These are phyloP conservation scores for Boletus fagicola DNA, from an alignment of 768 basidiomycete species.

Conservation along the genomic window DNA sequence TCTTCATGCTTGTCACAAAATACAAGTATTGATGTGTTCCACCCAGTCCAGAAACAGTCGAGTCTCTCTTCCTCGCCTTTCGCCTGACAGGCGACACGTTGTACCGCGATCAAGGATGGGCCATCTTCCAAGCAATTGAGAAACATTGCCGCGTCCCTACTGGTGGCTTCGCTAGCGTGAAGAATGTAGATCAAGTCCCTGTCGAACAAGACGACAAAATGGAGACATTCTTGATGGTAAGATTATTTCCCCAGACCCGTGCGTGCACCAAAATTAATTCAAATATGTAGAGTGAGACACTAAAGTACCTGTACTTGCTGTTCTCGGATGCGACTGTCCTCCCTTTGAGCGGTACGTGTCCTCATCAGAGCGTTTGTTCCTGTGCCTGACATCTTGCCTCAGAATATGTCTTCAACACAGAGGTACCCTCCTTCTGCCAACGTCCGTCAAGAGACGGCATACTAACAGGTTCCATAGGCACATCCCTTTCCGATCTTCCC, in stretches of 20 bases:
- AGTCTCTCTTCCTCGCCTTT: conserved; percentile 89
- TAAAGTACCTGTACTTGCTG: conserved; percentile 88
- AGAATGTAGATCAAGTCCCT: conserved; percentile 80
- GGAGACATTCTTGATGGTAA: conserved; percentile 92
- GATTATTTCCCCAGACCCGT: conserved; percentile 20
- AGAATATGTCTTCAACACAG: conserved; percentile 93
- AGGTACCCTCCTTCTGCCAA: conserved; percentile 45
- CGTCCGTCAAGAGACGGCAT: background rate
- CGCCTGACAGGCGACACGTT: conserved; percentile 81
- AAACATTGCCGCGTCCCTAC: conserved; percentile 71
- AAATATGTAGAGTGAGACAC: conserved; percentile 67
- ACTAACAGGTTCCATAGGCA: conserved; percentile 39
- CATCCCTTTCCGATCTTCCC: conserved; percentile 72
- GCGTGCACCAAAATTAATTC: background rate
- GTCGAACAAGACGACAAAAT: conserved; percentile 78
- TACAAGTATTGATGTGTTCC: background rate
- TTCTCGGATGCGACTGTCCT: conserved; percentile 75
- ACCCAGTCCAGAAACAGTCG: conserved; percentile 84
- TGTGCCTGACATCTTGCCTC: conserved; percentile 11
- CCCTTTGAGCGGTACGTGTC: conserved; percentile 66
- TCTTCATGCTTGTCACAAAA: background rate
- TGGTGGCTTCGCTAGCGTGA: conserved; percentile 82
- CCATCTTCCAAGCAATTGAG: conserved; percentile 86
- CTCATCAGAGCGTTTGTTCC: background rate
- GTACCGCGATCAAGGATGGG: conserved; percentile 85